Base-by-base conservation (phyloP, 495 filamentous ascomycete species). In the Penicillium pulvis region DNA sequence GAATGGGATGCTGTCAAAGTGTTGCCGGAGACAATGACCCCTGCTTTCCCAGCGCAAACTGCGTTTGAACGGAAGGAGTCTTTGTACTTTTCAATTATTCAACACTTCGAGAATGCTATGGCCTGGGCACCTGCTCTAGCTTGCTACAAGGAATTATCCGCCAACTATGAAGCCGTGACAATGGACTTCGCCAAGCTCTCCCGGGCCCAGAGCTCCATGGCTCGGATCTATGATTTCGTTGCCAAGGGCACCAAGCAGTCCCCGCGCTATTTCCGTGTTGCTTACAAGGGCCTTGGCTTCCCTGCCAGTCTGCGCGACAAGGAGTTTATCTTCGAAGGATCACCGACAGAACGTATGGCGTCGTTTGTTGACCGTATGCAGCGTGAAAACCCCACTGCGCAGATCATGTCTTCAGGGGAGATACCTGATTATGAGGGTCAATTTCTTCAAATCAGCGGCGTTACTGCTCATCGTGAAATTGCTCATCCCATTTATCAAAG, bases 111-210 rank as follows among this genome's bases (percentile, higher is more conserved):
- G 67, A 90, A 97, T 61, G 92, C 93, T 9, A 86, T 89, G 67
- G 90, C 91, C 1, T 99, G 95, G 95, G 86, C 89, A 50, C 90
- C 88, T 69, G 95, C 94, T 3, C 77, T 99, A n/a, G 79, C 84
- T 3, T 89, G 90, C 19, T 99, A 99, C 73, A 87, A 88, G 66
- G 94, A 99, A 70, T 88, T 99, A 48, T 89, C 89, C 43, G 67
- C 78, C 20, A 92, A 97, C 71, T 99, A 99, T 65, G 91, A 96
- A 75, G 82, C 83, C 53, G 92, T 90, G 54, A 77, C 89, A 2
- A 97, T 91, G 73, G 95, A 99, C 72, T 97, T 96, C 62, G 78
- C 86, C 17, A 98, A 98, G 75, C 84, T 98, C 16, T 91, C 94
- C 2, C 82, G 92, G 56, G 87, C 92, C 0, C 89, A 97, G 66